Evolutionary conservation across 176 grass and related monocot species (phyloP).

Genomic region (Echinochloa phyllopogon): DNA sequence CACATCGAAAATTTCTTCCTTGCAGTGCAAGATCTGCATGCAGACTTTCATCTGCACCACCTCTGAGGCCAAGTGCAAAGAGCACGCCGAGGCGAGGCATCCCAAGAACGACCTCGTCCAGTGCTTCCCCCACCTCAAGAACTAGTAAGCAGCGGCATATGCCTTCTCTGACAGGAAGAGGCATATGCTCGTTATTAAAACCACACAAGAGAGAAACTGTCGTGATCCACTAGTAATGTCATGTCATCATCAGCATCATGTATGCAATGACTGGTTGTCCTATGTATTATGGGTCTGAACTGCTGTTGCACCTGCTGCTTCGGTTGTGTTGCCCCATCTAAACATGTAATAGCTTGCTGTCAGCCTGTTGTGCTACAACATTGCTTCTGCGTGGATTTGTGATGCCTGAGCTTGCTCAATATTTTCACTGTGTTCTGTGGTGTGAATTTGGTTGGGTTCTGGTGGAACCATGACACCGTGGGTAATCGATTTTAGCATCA

Average conservation of each 20-base stretch:
- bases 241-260: slow-evolving; percentile 21
- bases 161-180: slow-evolving; percentile 17
- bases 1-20: neutral
- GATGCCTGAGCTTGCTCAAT: slow-evolving; percentile 25
- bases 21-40: slow-evolving; percentile 99
- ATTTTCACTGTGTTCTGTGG: neutral
- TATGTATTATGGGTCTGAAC: slow-evolving; percentile 44
- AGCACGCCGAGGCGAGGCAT: slow-evolving; percentile 97
- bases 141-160: slow-evolving; percentile 45
- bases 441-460: neutral
- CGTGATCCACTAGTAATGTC: slow-evolving; percentile 50
- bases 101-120: slow-evolving; percentile 72
- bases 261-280: slow-evolving; percentile 53
- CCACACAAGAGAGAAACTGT: slow-evolving; percentile 15
- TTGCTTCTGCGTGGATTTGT: slow-evolving; percentile 50
- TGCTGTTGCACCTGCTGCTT: slow-evolving; percentile 45
- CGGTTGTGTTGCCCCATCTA: slow-evolving; percentile 59
- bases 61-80: slow-evolving; percentile 94
- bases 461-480: neutral
- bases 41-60: slow-evolving; percentile 99
- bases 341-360: slow-evolving; percentile 50
- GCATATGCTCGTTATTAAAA: slow-evolving; percentile 19
- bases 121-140: slow-evolving; percentile 98
- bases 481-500: neutral
- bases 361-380: slow-evolving; percentile 49